Percentiles rank a stretch among this genome's conserved stretches.
Evolutionary conservation across 257 asterid species (phyloP).

Genomic region (Handroanthus guayacan): DNA sequence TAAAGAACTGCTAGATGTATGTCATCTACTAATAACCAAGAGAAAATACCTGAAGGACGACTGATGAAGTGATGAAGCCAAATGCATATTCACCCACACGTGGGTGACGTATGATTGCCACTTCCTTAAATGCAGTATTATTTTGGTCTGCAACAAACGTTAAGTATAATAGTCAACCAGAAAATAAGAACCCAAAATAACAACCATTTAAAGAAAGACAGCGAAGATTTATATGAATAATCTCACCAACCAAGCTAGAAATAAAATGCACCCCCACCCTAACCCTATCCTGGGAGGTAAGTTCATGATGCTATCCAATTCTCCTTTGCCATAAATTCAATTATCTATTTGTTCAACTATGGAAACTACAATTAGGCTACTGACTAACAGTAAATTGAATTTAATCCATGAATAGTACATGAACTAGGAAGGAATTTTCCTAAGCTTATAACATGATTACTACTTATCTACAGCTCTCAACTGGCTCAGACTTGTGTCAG

Average conservation of each 20-base stretch:
- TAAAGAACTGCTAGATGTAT: constrained; percentile 6
- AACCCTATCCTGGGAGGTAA: neutral
- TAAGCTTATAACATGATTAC: too few relatives aligned
- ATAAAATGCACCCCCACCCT: neutral
- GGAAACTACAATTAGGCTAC: neutral
- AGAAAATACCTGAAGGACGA: constrained; percentile 75
- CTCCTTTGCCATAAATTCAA: neutral
- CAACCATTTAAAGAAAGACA: neutral
- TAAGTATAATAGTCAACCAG: constrained; percentile 36
- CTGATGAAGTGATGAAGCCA: constrained; percentile 93
- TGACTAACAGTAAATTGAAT: neutral
- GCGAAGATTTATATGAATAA: neutral
- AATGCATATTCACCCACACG: constrained; percentile 96
- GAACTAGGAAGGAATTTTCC: neutral
- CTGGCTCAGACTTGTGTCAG: neutral
- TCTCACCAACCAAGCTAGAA: constrained; percentile 16
- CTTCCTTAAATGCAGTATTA: constrained; percentile 91
- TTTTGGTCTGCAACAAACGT: constrained; percentile 67
- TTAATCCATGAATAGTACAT: neutral
- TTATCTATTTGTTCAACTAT: neutral
- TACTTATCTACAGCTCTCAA: too few relatives aligned
- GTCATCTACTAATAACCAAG: constrained; percentile 24
- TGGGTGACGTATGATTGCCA: constrained; percentile 86
- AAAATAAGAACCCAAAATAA: neutral
- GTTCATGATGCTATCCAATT: neutral